Conservation (phyloP, 2,329 filamentous ascomycete species). For the Myriangium duriaei region DNA sequence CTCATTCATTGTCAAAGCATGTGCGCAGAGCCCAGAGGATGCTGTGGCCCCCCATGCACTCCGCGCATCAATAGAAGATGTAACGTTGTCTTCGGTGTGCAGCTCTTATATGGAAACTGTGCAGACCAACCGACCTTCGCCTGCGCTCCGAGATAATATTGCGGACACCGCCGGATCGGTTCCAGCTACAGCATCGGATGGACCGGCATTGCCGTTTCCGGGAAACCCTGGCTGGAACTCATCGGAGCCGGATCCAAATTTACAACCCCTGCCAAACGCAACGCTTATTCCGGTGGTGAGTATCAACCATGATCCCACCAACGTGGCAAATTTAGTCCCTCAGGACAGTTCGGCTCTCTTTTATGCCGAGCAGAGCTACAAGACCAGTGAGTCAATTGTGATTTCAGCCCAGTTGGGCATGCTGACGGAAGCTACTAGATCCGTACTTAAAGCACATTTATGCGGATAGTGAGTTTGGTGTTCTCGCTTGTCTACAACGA, state of each 20-base stretch:
- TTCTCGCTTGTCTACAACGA: neutral
- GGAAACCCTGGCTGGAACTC: neutral
- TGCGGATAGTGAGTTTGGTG: neutral
- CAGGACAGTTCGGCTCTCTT: neutral
- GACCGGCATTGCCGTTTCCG: neutral
- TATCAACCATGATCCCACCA: neutral
- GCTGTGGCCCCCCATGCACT: neutral
- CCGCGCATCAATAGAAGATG: neutral
- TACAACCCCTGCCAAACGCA: neutral
- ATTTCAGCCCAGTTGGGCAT: too few relatives aligned
- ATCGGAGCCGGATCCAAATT: neutral
- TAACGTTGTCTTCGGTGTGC: neutral
- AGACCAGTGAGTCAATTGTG: neutral
- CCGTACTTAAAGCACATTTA: constrained; percentile 1
- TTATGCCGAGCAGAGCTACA: constrained; percentile 3
- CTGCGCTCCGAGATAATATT: neutral
- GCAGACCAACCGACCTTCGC: neutral
- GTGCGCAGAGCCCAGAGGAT: neutral
- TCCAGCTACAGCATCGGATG: neutral
- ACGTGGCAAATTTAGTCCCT: neutral
- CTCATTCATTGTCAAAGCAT: neutral
- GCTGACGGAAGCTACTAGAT: neutral
- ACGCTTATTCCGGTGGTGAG: constrained; percentile 1
- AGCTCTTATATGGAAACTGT: neutral
- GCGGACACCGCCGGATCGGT: too few relatives aligned